Percentiles rank a stretch among this genome's conserved stretches.
Evolutionary conservation across 768 basidiomycete species (phyloP).

Genomic region (Tulasnella sp.): DNA sequence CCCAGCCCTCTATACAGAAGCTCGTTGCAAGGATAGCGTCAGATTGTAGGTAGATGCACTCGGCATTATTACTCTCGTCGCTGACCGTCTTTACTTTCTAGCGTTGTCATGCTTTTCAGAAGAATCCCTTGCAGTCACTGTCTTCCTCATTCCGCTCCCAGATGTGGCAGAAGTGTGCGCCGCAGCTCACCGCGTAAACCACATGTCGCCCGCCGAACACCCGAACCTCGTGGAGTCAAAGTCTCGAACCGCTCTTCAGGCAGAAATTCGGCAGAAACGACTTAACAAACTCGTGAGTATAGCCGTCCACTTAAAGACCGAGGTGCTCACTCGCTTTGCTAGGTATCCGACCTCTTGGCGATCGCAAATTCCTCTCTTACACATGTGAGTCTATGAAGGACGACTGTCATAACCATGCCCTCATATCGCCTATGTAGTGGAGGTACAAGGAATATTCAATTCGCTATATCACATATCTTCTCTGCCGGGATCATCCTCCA

Average conservation of each 20-base stretch:
- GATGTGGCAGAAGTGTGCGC: background rate
- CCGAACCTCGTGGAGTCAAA: background rate
- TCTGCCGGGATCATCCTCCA: slow-evolving; percentile 54
- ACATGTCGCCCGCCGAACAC: background rate
- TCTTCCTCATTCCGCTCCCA: slow-evolving; percentile 33
- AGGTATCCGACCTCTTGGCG: background rate
- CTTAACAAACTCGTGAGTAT: slow-evolving; percentile 13
- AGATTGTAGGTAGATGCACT: slow-evolving; percentile 33
- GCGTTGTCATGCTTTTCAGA: slow-evolving; percentile 52
- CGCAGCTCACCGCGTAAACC: background rate
- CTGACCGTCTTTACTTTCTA: background rate
- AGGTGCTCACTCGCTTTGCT: background rate
- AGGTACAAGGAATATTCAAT: slow-evolving; percentile 68
- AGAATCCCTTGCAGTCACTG: slow-evolving; percentile 56
- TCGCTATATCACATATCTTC: slow-evolving; percentile 50
- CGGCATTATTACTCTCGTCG: background rate
- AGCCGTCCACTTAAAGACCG: background rate
- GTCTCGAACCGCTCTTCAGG: background rate
- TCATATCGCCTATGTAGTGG: slow-evolving; percentile 47
- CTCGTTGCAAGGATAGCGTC: slow-evolving; percentile 53
- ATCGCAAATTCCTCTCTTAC: background rate
- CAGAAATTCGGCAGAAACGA: background rate
- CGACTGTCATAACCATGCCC: background rate
- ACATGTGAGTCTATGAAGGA: background rate
- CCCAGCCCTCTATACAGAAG: slow-evolving; percentile 68